These are phyloP conservation scores for Agaricales sp. DNA, from an alignment of 1,284 basidiomycete species.

Conservation along the genomic window DNA sequence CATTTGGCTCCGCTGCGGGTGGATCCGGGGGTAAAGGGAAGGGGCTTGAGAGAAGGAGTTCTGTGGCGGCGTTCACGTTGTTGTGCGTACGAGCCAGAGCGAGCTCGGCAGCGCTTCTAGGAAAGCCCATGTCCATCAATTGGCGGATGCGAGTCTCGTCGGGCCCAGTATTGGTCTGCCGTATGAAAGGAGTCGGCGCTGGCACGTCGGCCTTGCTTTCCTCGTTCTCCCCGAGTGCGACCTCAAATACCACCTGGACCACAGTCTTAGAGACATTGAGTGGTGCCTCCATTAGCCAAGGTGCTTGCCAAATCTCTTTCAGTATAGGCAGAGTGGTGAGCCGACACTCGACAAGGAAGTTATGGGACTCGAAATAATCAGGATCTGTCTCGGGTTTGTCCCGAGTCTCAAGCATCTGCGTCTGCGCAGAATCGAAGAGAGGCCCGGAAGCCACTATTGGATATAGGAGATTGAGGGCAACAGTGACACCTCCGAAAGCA, in stretches of 20 bases:
- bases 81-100: constrained; percentile 82
- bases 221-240: constrained; percentile 79
- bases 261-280: constrained; percentile 65
- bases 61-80: constrained; percentile 85
- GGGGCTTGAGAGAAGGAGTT: constrained; percentile 78
- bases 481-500: constrained; percentile 75
- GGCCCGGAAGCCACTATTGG: constrained; percentile 74
- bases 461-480: constrained; percentile 70
- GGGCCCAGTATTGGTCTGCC: constrained; percentile 39
- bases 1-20: constrained; percentile 25
- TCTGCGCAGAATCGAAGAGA: constrained; percentile 82
- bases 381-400: constrained; percentile 70
- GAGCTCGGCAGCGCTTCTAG: constrained; percentile 72
- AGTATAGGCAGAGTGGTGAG: constrained; percentile 61
- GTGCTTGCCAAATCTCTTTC: constrained; percentile 68
- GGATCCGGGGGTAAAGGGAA: constrained; percentile 65
- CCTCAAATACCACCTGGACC: constrained; percentile 71
- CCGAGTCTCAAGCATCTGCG: constrained; percentile 57
- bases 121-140: constrained; percentile 96
- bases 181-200: constrained; percentile 19
- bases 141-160: constrained; percentile 75
- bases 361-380: constrained; percentile 77
- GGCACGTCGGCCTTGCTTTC: constrained; percentile 37
- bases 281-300: constrained; percentile 75
- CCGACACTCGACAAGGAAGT: constrained; percentile 80